Base-by-base conservation (phyloP, 2,329 filamentous ascomycete genomes). In the Drechslerella dactyloides region DNA sequence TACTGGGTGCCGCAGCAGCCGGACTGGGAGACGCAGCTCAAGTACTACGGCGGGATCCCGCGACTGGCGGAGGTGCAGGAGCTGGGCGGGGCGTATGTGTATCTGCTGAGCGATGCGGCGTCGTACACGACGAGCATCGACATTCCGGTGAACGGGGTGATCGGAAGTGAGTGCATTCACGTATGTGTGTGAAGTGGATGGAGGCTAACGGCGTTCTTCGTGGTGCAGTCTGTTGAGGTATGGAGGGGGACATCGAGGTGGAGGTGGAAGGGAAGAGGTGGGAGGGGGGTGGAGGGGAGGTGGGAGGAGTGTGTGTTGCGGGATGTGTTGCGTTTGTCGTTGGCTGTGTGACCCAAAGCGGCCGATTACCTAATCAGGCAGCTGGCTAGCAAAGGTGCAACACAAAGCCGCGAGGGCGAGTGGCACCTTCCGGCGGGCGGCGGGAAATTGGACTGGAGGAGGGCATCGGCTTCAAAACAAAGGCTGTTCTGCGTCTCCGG, bases 21-120 rank as follows among this genome's bases (percentile, higher is more conserved):
- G 0, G 83, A 84, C 69, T 84, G 82, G 82, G 81, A 83, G 53
- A 76, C 82, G 69, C 83, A 85, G 78, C 79, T 84, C 74, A 81
- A 83, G 76, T 84, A 84, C 75, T 85, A 85, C 74, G 82, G 83
- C 7, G 83, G 83, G 0, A 83, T 85, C 78, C 82, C 82, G 2
- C 78, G 83, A 17, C 74, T 85, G 57, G 83, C 83, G 0, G 80
- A 84, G 74, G 81, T 83, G 2, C 81, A 83, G 75, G 83, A 84
- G 76, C 51, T 70, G n/a, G 77, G 77, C 40, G 84, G 84, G 15
- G 84, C 84, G 0, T 86, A 86, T 74, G 83, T 85, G 1, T 86
- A 86, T 74, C 76, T 86, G 63, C 76, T 86, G 15, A 83, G 81
- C 65, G 84, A 86, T 62, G 80, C 82, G 4, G 81, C 82, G n/a